Conservation (phyloP, 257 asterid genomes). For the Solanum virginianum region DNA sequence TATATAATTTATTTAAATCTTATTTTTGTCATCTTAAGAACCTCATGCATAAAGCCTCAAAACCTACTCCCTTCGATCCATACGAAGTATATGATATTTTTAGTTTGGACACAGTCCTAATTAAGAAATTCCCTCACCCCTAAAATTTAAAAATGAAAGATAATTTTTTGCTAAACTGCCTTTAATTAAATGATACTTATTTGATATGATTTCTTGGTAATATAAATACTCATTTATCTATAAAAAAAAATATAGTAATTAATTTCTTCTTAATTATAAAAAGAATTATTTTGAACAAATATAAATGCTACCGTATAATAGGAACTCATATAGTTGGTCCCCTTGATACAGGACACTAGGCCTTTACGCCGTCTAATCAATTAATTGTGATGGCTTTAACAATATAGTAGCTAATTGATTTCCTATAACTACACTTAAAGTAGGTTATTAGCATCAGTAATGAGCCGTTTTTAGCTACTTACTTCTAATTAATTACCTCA, state of each 20-base stretch:
- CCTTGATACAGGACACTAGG: not conserved
- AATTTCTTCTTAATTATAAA: too few relatives aligned
- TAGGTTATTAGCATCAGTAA: not conserved
- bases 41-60: not conserved
- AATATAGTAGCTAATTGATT: not conserved
- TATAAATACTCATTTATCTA: not conserved
- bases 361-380: not conserved
- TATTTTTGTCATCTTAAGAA: too few relatives aligned
- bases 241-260: too few relatives aligned
- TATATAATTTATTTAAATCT: not conserved
- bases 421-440: not conserved
- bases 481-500: too few relatives aligned
- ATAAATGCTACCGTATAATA: not conserved
- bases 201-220: not conserved
- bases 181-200: not conserved
- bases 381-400: not conserved
- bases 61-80: not conserved
- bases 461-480: not conserved
- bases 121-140: too few relatives aligned
- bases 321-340: not conserved
- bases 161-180: too few relatives aligned
- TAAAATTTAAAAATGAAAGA: too few relatives aligned
- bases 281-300: not conserved
- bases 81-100: too few relatives aligned
- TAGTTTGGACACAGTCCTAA: too few relatives aligned